Base-by-base conservation (phyloP, 192 early-diverging fungal genomes). In the Chytriomyces sp. region DNA sequence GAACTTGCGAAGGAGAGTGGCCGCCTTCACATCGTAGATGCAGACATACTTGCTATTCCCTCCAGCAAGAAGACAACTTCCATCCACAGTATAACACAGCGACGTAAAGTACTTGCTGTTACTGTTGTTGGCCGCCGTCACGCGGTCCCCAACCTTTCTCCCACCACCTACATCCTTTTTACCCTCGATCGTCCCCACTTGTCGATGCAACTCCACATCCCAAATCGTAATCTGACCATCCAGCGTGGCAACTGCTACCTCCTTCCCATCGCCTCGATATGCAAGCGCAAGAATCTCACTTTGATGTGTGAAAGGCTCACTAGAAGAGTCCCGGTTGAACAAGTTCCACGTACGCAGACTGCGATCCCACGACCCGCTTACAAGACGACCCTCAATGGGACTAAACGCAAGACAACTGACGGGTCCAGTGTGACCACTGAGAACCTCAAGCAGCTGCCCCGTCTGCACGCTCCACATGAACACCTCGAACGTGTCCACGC, bases 381-480 rank as follows among this genome's bases (percentile, higher is more conserved):
- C 93, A 30, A 99, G 80, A 17, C 85, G 76, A 44, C 92, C 84
- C 17, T 93, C 93, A 40, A 89, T 83, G 4, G 93, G 91, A 34
- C 92, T 93, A 80, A 99, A 99, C 0, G 86, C 86, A 56, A 99
- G 80, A 4, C 80, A 77, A 62, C 90, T 91, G 53, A 99, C 87
- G 0, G 98, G 96, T 0, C 91, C 98, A 71, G 92, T 89, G 75
- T 99, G 98, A 2, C 96, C 98, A 34, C 88, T 84, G 26, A 97
- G 80, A 59, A 98, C 91, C 75, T 99, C 98, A 28, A 99, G 81
- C 52, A 98, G 82, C 73, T 96, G 94, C n/a, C 98, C 98, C 0
- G 96, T 99, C 76, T 98, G 96, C 71, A 99, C 93, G 61, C 92
- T 93, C 98, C 98, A 99, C 65, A 98, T 90, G 77, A 89, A 98